Base-by-base conservation (phyloP, 2,329 filamentous ascomycete species). In the Colletotrichum siamense region DNA sequence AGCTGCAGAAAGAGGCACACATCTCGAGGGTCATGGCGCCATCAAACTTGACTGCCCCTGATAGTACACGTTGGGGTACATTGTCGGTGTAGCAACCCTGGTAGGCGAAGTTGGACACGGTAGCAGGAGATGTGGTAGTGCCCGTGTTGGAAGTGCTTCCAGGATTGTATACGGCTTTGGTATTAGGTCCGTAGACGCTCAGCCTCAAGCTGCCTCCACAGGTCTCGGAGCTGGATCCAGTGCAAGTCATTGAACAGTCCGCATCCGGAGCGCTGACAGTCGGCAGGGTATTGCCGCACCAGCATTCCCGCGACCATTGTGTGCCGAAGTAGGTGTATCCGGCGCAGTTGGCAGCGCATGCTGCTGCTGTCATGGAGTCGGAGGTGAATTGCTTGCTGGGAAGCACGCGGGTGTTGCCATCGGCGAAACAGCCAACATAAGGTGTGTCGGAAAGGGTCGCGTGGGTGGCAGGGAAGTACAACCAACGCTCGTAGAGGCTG, bases 291-390 rank as follows among this genome's bases (percentile, higher is more conserved):
- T 87, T 83, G 10, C 86, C 86, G 72, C 85, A 86, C 78, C 83
- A 88, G 77, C 72, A 75, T 78, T 89, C 86, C 6, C 84, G 79
- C 55, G 84, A 83, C 77, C 89, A 89, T 77, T 89, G 87, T 44
- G 88, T 79, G 57, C 88, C 88, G 71, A 83, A 89, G 76, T 87
- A 88, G 3, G 82, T 80, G 77, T 82, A 87, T 15, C 83, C 85
- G 7, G 80, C 77, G 78, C 87, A 89, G 75, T 83, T 84, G 6
- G 78, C 71, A n/a, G 87, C 80, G 78, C 87, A 88, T 16, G 77
- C 75, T 52, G 80, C 83, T 30, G 86, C 80, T 26, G 84, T 87
- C 83, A 87, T 85, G 57, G 70, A 76, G 66, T 79, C 81, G 73
- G 81, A 77, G 30, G 84, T 80, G 39, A 80, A 83, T 34, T 79